Conservation (phyloP, 345 rosid species). For the Rhodamnia argentea region DNA sequence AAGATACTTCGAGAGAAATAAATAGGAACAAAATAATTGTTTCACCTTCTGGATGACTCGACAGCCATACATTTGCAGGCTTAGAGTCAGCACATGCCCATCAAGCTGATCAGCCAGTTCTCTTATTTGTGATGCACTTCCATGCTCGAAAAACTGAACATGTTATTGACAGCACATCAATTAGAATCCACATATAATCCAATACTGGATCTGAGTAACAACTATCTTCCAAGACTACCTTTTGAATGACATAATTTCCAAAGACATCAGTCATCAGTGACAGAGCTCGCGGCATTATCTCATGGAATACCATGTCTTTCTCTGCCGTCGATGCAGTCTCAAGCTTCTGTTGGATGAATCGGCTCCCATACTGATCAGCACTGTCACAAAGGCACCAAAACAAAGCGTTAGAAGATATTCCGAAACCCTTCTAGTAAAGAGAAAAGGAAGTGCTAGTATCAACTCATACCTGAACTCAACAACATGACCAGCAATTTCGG, state of each 20-base stretch:
- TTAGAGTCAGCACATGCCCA: conserved; percentile 74
- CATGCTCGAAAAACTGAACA: conserved; percentile 92
- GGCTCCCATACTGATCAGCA: conserved; percentile 92
- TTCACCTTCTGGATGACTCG: conserved; percentile 94
- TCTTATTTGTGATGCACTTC: conserved; percentile 70
- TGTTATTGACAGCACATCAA: neutral
- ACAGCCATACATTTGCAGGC: conserved; percentile 98
- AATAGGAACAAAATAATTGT: neutral
- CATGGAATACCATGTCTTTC: conserved; percentile 78
- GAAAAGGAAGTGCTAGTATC: neutral
- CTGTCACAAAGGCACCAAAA: conserved; percentile 19
- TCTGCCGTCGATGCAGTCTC: conserved; percentile 85
- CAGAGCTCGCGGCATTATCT: conserved; percentile 81
- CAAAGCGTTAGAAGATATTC: neutral
- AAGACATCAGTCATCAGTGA: conserved; percentile 91
- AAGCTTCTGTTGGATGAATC: conserved; percentile 94
- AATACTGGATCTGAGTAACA: neutral
- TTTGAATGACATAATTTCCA: conserved; percentile 93
- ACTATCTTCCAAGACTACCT: conserved; percentile 27
- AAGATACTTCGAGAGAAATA: neutral
- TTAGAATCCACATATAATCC: neutral
- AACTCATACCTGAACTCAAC: conserved; percentile 58
- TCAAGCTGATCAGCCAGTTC: conserved; percentile 75
- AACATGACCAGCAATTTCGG: conserved; percentile 60
- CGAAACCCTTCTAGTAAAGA: neutral